Conservation (phyloP, 1,284 basidiomycete genomes). For the Moniliella sp. region DNA sequence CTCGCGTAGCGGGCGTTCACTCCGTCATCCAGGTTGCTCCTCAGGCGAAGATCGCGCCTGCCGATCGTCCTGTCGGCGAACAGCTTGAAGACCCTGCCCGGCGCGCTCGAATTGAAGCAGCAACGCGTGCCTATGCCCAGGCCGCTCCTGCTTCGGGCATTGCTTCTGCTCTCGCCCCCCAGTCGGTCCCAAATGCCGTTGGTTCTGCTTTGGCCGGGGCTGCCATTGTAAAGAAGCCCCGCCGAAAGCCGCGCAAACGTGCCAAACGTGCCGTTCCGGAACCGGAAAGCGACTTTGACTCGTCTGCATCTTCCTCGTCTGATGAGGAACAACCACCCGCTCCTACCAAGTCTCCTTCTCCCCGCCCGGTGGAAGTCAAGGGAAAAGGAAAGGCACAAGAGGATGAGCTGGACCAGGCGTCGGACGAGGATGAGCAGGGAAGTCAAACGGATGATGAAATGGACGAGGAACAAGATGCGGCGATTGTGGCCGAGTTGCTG, state of each 20-base stretch:
- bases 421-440: slow-evolving; percentile 4
- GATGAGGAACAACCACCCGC: slow-evolving; percentile 6
- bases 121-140: slow-evolving; percentile 3
- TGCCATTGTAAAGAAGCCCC: background rate
- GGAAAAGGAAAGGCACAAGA: slow-evolving; percentile 3
- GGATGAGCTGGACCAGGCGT: slow-evolving; percentile 7
- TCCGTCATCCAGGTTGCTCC: too few species aligned
- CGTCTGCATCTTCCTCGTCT: slow-evolving; percentile 9
- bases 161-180: background rate
- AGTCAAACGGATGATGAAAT: background rate
- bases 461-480: background rate
- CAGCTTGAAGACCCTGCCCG: slow-evolving; percentile 5
- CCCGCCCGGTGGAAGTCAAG: slow-evolving; percentile 4
- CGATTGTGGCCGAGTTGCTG: background rate
- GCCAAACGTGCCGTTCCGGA: background rate
- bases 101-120: slow-evolving; percentile 2
- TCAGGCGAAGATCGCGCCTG: too few species aligned
- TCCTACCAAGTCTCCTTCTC: background rate
- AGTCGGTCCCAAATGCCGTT: background rate
- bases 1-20: background rate
- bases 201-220: background rate
- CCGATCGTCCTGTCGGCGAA: slow-evolving; percentile 3
- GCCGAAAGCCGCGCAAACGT: background rate
- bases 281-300: slow-evolving; percentile 10
- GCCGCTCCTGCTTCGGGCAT: slow-evolving; percentile 6